A percentile compares a stretch with the other conserved stretches of the same genome.
Conservation (phyloP, 2,329 filamentous ascomycete genomes). For the Hirsutella rhossiliensis region DNA sequence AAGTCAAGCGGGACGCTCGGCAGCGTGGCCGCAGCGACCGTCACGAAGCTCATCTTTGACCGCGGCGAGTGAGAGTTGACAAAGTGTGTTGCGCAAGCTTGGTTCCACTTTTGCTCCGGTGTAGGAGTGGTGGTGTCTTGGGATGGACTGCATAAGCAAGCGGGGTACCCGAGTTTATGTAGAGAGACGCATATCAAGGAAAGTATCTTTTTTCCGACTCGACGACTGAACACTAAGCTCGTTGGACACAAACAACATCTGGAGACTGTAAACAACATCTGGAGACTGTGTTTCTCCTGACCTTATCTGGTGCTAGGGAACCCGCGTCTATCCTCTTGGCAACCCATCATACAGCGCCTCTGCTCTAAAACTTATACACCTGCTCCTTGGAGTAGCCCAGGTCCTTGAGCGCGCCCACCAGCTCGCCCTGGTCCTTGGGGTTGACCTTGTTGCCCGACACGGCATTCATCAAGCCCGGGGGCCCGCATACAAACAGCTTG, state of each 20-base stretch:
- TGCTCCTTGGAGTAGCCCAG: conserved; percentile 61
- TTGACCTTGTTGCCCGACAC: conserved; percentile 83
- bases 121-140: too few relatives aligned
- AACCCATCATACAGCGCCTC: too few relatives aligned
- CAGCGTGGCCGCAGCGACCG: conserved; percentile 22
- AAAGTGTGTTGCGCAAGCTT: too few relatives aligned
- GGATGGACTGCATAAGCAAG: too few relatives aligned
- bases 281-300: background rate
- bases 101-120: too few relatives aligned
- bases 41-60: conserved; percentile 16
- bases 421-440: conserved; percentile 88
- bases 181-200: background rate
- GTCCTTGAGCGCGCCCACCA: conserved; percentile 70
- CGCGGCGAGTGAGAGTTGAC: too few relatives aligned
- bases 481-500: conserved; percentile 94
- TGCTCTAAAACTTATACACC: conserved; percentile 78
- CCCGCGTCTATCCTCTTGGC: background rate
- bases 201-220: background rate
- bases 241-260: too few relatives aligned
- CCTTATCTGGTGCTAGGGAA: too few relatives aligned
- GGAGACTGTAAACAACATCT: too few relatives aligned
- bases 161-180: too few relatives aligned
- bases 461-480: conserved; percentile 85
- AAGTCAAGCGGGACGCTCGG: conserved; percentile 41
- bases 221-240: too few relatives aligned